phyloP scores from a whole-genome alignment of 805 yeast species.

The Candida maesae region DNA sequence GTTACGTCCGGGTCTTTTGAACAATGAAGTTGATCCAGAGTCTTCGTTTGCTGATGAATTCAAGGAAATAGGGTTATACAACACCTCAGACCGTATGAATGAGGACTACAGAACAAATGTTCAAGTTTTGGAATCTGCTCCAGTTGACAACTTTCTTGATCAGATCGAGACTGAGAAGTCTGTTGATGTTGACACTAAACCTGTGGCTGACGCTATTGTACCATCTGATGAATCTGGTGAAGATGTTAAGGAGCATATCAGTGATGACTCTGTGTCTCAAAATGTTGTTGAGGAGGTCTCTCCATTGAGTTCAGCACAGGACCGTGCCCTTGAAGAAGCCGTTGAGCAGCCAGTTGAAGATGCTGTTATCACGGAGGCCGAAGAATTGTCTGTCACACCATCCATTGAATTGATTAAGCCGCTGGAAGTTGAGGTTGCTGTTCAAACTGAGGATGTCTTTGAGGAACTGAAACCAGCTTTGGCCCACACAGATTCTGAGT shows the following conservation, averaged over 20 bases:
- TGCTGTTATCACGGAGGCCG: not conserved
- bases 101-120: slow-evolving; percentile 10
- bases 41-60: slow-evolving; percentile 20
- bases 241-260: too few relatives aligned
- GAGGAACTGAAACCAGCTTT: not conserved
- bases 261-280: too few relatives aligned
- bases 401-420: not conserved
- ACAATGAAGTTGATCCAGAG: slow-evolving; percentile 5
- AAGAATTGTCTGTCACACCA: not conserved
- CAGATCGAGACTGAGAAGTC: too few relatives aligned
- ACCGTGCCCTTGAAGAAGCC: not conserved
- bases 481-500: not conserved
- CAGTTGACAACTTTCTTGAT: too few relatives aligned
- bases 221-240: too few relatives aligned
- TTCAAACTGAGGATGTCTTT: not conserved
- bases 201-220: too few relatives aligned
- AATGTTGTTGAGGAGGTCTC: not conserved
- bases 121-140: too few relatives aligned
- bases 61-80: slow-evolving; percentile 16
- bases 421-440: not conserved
- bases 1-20: slow-evolving; percentile 10
- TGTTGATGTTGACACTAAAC: not conserved
- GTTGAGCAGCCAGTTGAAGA: not conserved
- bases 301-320: slow-evolving; percentile 2
- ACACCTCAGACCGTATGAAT: slow-evolving; percentile 16